Conservation (phyloP, 208 protist species). For the Trypanosoma vivax region DNA sequence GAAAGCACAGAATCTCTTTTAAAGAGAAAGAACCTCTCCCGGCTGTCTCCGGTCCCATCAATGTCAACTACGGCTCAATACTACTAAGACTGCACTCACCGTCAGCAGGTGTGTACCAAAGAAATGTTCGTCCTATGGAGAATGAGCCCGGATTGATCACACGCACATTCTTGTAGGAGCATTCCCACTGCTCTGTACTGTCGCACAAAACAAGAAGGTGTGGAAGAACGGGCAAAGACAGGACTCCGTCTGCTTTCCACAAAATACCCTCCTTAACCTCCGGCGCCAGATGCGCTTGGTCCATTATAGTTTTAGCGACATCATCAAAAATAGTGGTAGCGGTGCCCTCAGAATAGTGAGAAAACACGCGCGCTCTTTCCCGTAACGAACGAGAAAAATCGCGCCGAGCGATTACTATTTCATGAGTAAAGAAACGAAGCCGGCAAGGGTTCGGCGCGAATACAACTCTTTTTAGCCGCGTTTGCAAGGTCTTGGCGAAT, state of each 20-base stretch:
- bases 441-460: constrained; percentile 81
- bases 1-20: too few relatives aligned
- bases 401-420: constrained; percentile 65
- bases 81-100: constrained; percentile 77
- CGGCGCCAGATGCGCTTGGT: constrained; percentile 74
- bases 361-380: constrained; percentile 29
- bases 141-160: constrained; percentile 86
- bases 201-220: constrained; percentile 86
- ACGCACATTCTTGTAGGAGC: constrained; percentile 74
- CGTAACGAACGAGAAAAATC: constrained; percentile 74
- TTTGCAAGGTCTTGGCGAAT: constrained; percentile 44
- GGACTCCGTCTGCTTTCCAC: constrained; percentile 72
- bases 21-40: neutral
- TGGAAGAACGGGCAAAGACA: constrained; percentile 62
- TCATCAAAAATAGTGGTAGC: constrained; percentile 54
- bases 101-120: constrained; percentile 87
- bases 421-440: constrained; percentile 81
- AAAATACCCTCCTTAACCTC: constrained; percentile 48
- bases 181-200: constrained; percentile 85
- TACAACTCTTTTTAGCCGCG: constrained; percentile 51
- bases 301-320: constrained; percentile 72
- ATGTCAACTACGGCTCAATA: constrained; percentile 26
- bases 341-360: neutral
- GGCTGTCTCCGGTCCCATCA: neutral
- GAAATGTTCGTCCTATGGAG: constrained; percentile 59